Conservation (phyloP, 2,329 filamentous ascomycete genomes). For the Stemphylium vesicarium region DNA sequence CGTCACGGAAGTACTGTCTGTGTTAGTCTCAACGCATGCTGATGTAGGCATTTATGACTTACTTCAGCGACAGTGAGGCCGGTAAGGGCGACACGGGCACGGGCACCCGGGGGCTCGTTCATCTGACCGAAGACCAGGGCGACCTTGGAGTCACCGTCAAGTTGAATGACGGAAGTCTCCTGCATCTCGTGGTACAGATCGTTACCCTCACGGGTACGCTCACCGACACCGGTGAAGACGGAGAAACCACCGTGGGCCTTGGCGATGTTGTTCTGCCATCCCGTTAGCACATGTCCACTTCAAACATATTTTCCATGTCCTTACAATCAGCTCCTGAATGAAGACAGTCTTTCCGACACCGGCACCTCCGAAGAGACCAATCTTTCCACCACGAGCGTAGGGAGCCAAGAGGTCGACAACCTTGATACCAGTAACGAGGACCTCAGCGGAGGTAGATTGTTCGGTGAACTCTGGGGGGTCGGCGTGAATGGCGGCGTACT, state of each 20-base stretch:
- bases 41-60: too few species aligned
- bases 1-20: constrained; percentile 82
- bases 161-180: constrained; percentile 99
- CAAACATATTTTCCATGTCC: constrained; percentile 30
- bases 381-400: constrained; percentile 99
- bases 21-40: constrained; percentile 56
- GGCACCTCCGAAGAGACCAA: constrained; percentile 99
- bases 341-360: constrained; percentile 99
- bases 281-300: constrained; percentile 30
- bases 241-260: constrained; percentile 99
- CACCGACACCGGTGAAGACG: constrained; percentile 99
- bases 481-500: constrained; percentile 89
- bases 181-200: constrained; percentile 99
- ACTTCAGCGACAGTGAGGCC: constrained; percentile 41
- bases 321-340: constrained; percentile 98
- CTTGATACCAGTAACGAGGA: constrained; percentile 99
- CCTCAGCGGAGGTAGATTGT: constrained; percentile 94
- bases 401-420: constrained; percentile 98
- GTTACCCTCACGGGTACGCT: constrained; percentile 99
- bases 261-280: constrained; percentile 91
- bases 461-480: constrained; percentile 92
- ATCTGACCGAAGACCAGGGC: constrained; percentile 99
- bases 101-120: constrained; percentile 99
- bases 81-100: constrained; percentile 99
- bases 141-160: constrained; percentile 99